Conservation (phyloP, 2,329 filamentous ascomycete genomes). For the Aspergillus puulaauensis region DNA sequence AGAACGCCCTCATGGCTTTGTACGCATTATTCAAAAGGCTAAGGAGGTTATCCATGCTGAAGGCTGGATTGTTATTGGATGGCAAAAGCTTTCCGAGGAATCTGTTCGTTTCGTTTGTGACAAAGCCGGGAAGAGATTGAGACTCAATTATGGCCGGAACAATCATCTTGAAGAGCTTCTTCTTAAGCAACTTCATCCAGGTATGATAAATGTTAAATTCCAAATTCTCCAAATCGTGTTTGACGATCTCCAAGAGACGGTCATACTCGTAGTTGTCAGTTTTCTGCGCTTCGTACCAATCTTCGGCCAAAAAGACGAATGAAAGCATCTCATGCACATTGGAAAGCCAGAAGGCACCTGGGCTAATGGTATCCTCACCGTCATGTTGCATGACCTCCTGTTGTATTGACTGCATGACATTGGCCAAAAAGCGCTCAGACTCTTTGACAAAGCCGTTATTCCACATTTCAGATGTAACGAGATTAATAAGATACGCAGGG, state of each 20-base stretch:
- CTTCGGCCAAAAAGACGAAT: slow-evolving; percentile 97
- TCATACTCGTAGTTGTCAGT: slow-evolving; percentile 99
- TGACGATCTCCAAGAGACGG: slow-evolving; percentile 94
- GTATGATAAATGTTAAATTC: slow-evolving; percentile 99
- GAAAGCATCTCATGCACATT: slow-evolving; percentile 99
- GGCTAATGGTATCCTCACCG: slow-evolving; percentile 94
- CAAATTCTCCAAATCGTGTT: slow-evolving; percentile 95
- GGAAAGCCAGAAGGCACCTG: slow-evolving; percentile 96
- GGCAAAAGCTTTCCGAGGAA: slow-evolving; percentile 97
- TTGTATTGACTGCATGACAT: slow-evolving; percentile 99
- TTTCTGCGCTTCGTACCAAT: slow-evolving; percentile 99
- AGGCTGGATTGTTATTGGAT: slow-evolving; percentile 86
- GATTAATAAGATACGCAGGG: slow-evolving; percentile 97
- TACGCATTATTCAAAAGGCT: slow-evolving; percentile 95
- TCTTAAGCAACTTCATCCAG: slow-evolving; percentile 99
- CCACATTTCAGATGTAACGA: slow-evolving; percentile 99
- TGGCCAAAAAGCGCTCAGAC: slow-evolving; percentile 96
- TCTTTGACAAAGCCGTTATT: slow-evolving; percentile 99
- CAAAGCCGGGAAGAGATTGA: slow-evolving; percentile 95
- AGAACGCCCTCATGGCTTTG: slow-evolving; percentile 98
- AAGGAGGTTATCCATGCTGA: slow-evolving; percentile 98
- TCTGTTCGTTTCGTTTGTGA: slow-evolving; percentile 96
- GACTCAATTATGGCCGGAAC: slow-evolving; percentile 99
- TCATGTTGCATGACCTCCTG: slow-evolving; percentile 99
- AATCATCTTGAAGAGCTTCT: slow-evolving; percentile 99